phyloP scores from a whole-genome alignment of 352 stramenopile genomes.

The Lagenidium sp. region DNA sequence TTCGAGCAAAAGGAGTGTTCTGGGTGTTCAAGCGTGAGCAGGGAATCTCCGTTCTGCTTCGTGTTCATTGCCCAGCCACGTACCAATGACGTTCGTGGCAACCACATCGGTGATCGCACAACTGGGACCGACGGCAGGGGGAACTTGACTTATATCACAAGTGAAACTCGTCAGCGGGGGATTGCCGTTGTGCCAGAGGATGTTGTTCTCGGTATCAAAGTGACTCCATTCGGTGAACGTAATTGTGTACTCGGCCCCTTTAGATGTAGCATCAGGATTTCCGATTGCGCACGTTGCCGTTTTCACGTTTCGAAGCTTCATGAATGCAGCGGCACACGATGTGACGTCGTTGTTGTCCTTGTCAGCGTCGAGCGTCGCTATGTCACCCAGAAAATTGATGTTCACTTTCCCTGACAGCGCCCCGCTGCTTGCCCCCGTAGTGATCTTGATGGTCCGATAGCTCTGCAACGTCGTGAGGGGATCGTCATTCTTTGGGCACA shows the following conservation, averaged over 20 bases:
- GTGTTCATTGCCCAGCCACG: no score
- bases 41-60: not conserved
- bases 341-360: constrained; percentile 17
- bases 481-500: constrained; percentile 86
- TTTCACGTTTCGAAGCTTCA: constrained; percentile 27
- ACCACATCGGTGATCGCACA: constrained; percentile 63
- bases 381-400: constrained; percentile 40
- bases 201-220: constrained; percentile 70
- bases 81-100: constrained; percentile 42
- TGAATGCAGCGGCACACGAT: constrained; percentile 35
- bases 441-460: constrained; percentile 50
- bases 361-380: constrained; percentile 28
- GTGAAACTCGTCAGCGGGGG: constrained; percentile 60
- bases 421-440: constrained; percentile 19
- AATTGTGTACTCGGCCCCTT: constrained; percentile 56
- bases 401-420: constrained; percentile 25
- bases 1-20: constrained; percentile 77
- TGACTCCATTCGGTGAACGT: constrained; percentile 51
- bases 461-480: constrained; percentile 64
- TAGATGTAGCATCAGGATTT: constrained; percentile 19
- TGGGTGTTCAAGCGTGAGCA: constrained; percentile 9
- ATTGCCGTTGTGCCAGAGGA: constrained; percentile 73
- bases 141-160: constrained; percentile 58
- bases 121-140: constrained; percentile 26
- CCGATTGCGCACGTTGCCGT: constrained; percentile 26